Evolutionary conservation across 805 yeast species (phyloP).

Genomic region (Sungouiozyma intestinalis): DNA sequence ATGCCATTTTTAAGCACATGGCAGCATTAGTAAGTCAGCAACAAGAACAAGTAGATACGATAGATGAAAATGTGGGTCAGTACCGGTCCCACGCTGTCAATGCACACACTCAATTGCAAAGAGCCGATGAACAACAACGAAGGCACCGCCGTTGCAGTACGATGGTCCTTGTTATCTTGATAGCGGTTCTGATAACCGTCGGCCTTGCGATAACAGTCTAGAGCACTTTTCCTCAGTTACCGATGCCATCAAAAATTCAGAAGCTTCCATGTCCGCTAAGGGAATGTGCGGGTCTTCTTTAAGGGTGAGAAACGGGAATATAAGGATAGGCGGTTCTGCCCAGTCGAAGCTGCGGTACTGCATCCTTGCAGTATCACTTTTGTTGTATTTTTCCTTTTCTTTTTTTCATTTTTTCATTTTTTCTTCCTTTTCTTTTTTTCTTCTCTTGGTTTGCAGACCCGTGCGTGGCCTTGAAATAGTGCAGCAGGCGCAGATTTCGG

Average conservation of each 20-base stretch:
- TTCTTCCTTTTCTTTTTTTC: neutral
- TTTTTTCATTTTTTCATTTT: too few species aligned
- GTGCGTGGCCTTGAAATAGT: neutral
- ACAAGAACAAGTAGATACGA: conserved; percentile 72
- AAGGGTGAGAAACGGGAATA: too few species aligned
- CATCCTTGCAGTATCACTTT: too few species aligned
- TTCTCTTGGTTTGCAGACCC: neutral
- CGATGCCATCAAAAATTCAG: too few species aligned
- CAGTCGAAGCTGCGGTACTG: too few species aligned
- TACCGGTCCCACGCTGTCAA: conserved; percentile 54
- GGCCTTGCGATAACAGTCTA: conserved; percentile 45
- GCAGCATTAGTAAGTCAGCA: conserved; percentile 74
- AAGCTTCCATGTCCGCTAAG: too few species aligned
- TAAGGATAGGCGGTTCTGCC: too few species aligned
- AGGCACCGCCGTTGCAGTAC: conserved; percentile 66
- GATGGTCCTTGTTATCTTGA: conserved; percentile 46
- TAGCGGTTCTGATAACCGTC: conserved; percentile 47
- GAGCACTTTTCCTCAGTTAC: too few species aligned
- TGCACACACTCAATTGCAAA: conserved; percentile 59
- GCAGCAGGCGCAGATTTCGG: neutral
- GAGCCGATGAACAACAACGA: conserved; percentile 69
- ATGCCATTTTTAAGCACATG: conserved; percentile 73
- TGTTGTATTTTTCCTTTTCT: too few species aligned
- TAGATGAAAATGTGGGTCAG: conserved; percentile 66
- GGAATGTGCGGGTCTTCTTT: too few species aligned